These are phyloP conservation scores for Besnoitia besnoiti DNA, from an alignment of 169 alveolate species.

Conservation along the genomic window DNA sequence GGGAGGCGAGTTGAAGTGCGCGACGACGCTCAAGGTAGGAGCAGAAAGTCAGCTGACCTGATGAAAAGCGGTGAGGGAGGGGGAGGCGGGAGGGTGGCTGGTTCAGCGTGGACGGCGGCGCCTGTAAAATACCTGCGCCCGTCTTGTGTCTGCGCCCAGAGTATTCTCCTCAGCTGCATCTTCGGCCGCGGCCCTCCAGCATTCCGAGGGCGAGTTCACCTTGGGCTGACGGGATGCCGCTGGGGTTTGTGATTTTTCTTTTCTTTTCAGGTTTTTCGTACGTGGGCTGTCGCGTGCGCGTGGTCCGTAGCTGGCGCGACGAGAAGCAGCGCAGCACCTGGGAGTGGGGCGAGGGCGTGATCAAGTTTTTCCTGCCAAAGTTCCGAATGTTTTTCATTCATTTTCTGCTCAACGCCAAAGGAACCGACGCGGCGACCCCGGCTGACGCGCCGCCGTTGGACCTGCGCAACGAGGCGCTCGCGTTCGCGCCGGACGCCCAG, in stretches of 20 bases:
- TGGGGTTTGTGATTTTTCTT: not conserved
- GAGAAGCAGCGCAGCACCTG: conserved; percentile 15
- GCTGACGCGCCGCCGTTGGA: conserved; percentile 32
- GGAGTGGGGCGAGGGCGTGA: conserved; percentile 52
- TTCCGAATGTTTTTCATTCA: conserved; percentile 35
- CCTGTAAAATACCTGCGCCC: too few species aligned
- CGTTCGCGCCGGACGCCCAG: conserved; percentile 51
- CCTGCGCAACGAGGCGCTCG: conserved; percentile 14
- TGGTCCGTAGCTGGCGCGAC: conserved; percentile 39
- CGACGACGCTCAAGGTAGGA: conserved; percentile 48
- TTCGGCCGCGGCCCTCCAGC: not conserved
- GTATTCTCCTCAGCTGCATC: too few species aligned
- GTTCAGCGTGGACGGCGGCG: too few species aligned
- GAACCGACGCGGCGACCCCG: conserved; percentile 17
- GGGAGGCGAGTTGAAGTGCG: conserved; percentile 20
- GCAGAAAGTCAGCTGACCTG: too few species aligned
- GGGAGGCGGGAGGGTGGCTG: too few species aligned
- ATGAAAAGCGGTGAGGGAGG: too few species aligned
- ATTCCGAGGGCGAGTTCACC: too few species aligned
- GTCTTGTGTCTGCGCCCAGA: too few species aligned
- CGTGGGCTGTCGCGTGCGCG: conserved; percentile 56
- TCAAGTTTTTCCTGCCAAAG: conserved; percentile 48
- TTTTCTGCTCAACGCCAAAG: not conserved
- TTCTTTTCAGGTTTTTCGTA: conserved; percentile 32
- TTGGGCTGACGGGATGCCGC: not conserved